Conservation (phyloP, 352 stramenopile genomes). For the Globisporangium iwayamae region DNA sequence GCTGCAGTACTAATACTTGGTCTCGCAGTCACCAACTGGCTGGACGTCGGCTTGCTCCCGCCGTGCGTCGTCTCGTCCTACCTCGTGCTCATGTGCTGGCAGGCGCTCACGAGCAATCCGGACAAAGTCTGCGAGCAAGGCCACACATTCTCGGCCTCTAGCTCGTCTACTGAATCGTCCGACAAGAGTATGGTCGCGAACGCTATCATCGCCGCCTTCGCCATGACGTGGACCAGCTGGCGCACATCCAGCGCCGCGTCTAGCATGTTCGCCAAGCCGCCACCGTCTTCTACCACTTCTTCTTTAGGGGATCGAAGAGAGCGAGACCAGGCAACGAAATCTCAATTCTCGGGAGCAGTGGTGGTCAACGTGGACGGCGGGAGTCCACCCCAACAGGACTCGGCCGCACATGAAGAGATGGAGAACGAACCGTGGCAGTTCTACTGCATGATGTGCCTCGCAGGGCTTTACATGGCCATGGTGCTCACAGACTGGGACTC, state of each 20-base stretch:
- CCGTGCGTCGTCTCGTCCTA: constrained; percentile 73
- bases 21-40: constrained; percentile 51
- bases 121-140: constrained; percentile 37
- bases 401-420: background rate
- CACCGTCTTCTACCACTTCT: background rate
- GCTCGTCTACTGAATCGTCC: constrained; percentile 11
- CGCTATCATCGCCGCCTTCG: constrained; percentile 47
- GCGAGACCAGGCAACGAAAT: background rate
- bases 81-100: constrained; percentile 74
- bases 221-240: constrained; percentile 72
- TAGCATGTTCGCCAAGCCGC: constrained; percentile 54
- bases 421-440: constrained; percentile 89
- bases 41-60: constrained; percentile 73
- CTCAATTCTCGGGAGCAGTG: constrained; percentile 23
- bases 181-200: constrained; percentile 43
- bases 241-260: constrained; percentile 56
- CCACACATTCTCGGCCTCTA: background rate
- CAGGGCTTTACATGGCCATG: constrained; percentile 94
- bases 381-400: background rate
- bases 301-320: background rate
- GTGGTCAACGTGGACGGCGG: constrained; percentile 36
- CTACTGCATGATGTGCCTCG: constrained; percentile 89
- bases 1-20: background rate
- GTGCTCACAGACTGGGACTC: constrained; percentile 94
- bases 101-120: constrained; percentile 58